Base-by-base conservation (phyloP, 2,329 filamentous ascomycete genomes). In the Calonectria henricotiae region DNA sequence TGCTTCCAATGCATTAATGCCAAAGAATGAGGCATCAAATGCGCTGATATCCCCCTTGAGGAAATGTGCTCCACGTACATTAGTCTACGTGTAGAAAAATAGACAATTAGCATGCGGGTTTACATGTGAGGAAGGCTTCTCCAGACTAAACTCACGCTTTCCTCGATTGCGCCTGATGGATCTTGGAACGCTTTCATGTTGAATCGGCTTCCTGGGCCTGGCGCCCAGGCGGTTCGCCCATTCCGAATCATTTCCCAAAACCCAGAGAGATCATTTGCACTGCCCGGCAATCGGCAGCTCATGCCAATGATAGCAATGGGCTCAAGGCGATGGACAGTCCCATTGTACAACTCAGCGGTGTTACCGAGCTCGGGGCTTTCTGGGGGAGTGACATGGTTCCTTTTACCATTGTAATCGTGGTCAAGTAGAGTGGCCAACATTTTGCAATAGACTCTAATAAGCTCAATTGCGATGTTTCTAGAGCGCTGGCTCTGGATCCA, bases 141-240 rank as follows among this genome's bases (percentile, higher is more conserved):
- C 15, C 17, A 13, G 30, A 4, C 1, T 20, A 5, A 13, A 54
- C 49, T 35, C 30, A 54, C 49, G 12, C 49, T 54, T 35, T 54
- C 49, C 7, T 30, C 17, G 13, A 54, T 54, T 7, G 30, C 30
- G 13, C 49, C 27, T 20, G 49, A 20, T 2, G 30, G 8, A 20
- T 54, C 49, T 9, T 54, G 49, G 13, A 54, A 54, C 4, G 49
- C 49, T 20, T 54, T 54, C 49, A 54, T 54, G n/a, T 54, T 54
- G 30, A 54, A 54, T 4, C 49, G 49, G 8, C n/a, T 54, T 11
- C 49, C 49, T 4, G 49, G 49, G 17, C 49, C 49, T 1, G 49
- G 49, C 1, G 49, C 32, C 49, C 49, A 54, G 2, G 49, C 49
- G 5, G 17, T 54, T 54, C 49, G 30, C 7, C 49, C 49, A 54